phyloP scores from a whole-genome alignment of 176 grass and related monocot species.

The Microstegium vimineum region DNA sequence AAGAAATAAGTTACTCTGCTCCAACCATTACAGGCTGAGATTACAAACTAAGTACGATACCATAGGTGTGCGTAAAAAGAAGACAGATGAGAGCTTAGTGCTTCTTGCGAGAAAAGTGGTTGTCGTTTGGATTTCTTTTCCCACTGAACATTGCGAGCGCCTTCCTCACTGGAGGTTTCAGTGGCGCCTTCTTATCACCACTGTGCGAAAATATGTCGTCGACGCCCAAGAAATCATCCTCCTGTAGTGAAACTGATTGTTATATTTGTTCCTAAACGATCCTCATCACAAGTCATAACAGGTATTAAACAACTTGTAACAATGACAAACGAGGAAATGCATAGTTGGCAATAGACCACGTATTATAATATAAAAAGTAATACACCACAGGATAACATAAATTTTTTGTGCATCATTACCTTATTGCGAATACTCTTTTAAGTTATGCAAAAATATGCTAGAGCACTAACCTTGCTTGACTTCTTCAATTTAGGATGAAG shows the following conservation, averaged over 20 bases:
- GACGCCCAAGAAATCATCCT: constrained; percentile 47
- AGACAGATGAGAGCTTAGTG: neutral
- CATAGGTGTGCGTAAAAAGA: neutral
- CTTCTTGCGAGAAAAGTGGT: constrained; percentile 91
- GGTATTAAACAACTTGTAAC: neutral
- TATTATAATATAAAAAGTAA: too few relatives aligned
- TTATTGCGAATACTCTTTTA: neutral
- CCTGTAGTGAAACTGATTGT: constrained; percentile 40
- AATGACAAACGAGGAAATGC: neutral
- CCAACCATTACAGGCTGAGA: neutral
- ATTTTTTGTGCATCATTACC: neutral
- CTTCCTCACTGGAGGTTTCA: constrained; percentile 91
- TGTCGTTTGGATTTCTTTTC: constrained; percentile 90
- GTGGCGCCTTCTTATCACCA: constrained; percentile 60
- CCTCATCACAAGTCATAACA: neutral
- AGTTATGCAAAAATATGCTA: constrained; percentile 15
- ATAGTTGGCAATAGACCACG: neutral
- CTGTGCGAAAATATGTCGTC: constrained; percentile 77
- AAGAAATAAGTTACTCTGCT: neutral
- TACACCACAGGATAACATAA: neutral
- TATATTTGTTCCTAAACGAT: neutral
- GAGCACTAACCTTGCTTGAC: constrained; percentile 58
- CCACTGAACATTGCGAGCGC: constrained; percentile 79
- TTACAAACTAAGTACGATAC: neutral
- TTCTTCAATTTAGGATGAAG: constrained; percentile 83